These are phyloP conservation scores for Chlorella sp. DNA, from an alignment of 139 green algal species.

Conservation along the genomic window DNA sequence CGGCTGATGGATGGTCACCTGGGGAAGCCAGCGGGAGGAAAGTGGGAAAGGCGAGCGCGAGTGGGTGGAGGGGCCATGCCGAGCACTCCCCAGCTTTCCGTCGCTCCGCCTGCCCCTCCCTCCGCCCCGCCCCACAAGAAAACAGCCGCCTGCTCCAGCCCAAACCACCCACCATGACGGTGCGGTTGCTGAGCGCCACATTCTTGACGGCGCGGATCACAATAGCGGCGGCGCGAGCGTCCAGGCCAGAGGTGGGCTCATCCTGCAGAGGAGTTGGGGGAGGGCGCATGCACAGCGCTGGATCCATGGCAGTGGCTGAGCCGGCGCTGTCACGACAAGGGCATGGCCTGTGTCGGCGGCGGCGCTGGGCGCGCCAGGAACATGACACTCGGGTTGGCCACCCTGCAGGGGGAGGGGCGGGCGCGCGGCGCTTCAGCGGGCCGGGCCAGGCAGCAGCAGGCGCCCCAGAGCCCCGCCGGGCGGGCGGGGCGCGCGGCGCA, in stretches of 20 bases:
- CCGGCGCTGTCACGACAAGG: conserved; percentile 32
- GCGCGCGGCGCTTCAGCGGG: not conserved
- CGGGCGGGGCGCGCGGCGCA: not conserved
- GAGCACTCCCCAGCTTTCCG: too few species aligned
- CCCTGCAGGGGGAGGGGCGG: conserved; percentile 63
- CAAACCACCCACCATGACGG: conserved; percentile 91
- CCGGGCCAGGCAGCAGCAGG: not conserved
- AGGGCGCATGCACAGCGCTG: conserved; percentile 71
- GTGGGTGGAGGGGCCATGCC: too few species aligned
- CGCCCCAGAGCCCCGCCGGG: not conserved
- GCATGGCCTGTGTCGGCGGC: not conserved
- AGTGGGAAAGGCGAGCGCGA: too few species aligned
- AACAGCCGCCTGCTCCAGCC: too few species aligned
- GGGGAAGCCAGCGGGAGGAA: not conserved
- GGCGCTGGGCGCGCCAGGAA: conserved; percentile 13
- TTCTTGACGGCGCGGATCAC: conserved; percentile 88
- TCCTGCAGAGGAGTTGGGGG: conserved; percentile 58
- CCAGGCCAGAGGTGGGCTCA: conserved; percentile 68
- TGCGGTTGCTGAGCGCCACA: conserved; percentile 74
- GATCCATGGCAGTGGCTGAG: conserved; percentile 66
- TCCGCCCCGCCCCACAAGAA: too few species aligned
- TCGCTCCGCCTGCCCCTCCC: too few species aligned
- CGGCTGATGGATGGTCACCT: too few species aligned
- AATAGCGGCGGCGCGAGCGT: conserved; percentile 82
- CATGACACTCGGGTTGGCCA: conserved; percentile 41